A percentile compares a stretch with the other conserved stretches of the same genome.
phyloP scores from a whole-genome alignment of 805 yeast species.

The Candida hungchunana region DNA sequence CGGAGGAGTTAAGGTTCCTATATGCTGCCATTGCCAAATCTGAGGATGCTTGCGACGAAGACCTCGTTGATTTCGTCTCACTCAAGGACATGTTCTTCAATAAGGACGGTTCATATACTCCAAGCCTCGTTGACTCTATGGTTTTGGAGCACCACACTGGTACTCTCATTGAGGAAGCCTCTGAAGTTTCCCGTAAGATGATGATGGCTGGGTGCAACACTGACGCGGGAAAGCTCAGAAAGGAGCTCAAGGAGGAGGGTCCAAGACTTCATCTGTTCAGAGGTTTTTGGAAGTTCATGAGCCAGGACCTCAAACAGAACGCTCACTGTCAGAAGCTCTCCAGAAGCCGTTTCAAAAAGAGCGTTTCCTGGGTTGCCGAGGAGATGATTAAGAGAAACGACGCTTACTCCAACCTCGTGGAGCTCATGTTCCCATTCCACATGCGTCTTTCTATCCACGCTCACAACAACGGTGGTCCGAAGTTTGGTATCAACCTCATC shows the following conservation, averaged over 20 bases:
- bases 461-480: constrained; percentile 55
- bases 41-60: constrained; percentile 28
- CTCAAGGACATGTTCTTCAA: constrained; percentile 37
- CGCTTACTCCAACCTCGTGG: constrained; percentile 61
- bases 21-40: constrained; percentile 29
- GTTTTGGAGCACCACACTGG: constrained; percentile 35
- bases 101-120: constrained; percentile 29
- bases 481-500: constrained; percentile 51
- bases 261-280: constrained; percentile 50
- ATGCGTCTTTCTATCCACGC: constrained; percentile 59
- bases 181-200: constrained; percentile 37
- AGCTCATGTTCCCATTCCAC: constrained; percentile 54
- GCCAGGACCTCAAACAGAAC: constrained; percentile 48
- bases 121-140: constrained; percentile 27
- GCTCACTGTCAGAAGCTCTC: constrained; percentile 36
- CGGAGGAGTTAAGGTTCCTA: constrained; percentile 39
- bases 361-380: constrained; percentile 50
- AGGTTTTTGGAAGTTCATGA: constrained; percentile 58
- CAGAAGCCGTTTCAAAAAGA: constrained; percentile 41
- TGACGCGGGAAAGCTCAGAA: constrained; percentile 59
- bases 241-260: constrained; percentile 51
- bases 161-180: constrained; percentile 32
- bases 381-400: constrained; percentile 64
- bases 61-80: constrained; percentile 36
- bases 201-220: constrained; percentile 44